phyloP scores from a whole-genome alignment of 192 early-diverging fungal species.

The Mortierella antarctica region DNA sequence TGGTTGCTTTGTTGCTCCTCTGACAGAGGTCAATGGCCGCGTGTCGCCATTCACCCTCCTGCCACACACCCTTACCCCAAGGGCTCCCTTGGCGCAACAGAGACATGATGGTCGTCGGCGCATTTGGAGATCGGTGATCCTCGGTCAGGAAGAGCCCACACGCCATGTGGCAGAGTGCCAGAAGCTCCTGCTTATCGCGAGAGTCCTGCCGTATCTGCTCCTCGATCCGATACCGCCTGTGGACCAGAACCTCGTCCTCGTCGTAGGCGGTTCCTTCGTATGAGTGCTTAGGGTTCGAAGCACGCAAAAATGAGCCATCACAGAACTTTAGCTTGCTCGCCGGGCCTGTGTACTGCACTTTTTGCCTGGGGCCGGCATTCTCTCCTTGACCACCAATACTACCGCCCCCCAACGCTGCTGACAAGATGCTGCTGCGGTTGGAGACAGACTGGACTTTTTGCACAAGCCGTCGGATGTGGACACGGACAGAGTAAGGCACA shows the following conservation, averaged over 20 bases:
- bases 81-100: constrained; percentile 30
- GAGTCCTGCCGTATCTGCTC: constrained; percentile 38
- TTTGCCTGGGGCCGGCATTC: not conserved
- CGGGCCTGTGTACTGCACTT: constrained; percentile 19
- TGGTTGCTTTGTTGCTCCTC: not conserved
- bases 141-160: constrained; percentile 39
- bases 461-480: constrained; percentile 22
- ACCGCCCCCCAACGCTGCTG: not conserved
- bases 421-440: constrained; percentile 3
- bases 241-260: constrained; percentile 17
- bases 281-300: no score
- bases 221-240: constrained; percentile 29
- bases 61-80: constrained; percentile 46
- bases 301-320: not conserved
- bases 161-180: constrained; percentile 46
- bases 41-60: constrained; percentile 39
- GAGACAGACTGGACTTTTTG: constrained; percentile 21
- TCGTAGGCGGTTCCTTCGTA: not conserved
- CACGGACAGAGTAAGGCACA: constrained; percentile 24
- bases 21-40: constrained; percentile 9
- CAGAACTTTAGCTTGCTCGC: constrained; percentile 33
- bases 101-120: constrained; percentile 40
- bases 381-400: not conserved
- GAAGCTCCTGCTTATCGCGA: constrained; percentile 26
- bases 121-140: not conserved